Percentiles rank a stretch among this genome's conserved stretches.
phyloP scores from a whole-genome alignment of 495 filamentous ascomycete species.

The Aspergillus cavernicola region DNA sequence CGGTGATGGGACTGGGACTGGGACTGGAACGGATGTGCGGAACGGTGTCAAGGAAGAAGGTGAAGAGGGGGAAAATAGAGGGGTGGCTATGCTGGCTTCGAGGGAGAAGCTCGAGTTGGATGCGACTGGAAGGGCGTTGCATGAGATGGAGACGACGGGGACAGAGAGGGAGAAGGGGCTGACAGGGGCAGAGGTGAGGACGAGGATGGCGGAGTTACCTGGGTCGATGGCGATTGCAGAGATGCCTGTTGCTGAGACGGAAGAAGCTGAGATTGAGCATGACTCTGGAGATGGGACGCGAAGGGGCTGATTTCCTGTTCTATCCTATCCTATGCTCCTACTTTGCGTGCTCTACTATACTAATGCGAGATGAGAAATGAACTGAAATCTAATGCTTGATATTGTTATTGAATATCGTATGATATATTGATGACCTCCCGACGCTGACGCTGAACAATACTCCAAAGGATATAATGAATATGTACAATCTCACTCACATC shows the following conservation, averaged over 20 bases:
- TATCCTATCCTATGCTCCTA: background rate
- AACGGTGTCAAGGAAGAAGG: background rate
- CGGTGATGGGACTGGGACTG: background rate
- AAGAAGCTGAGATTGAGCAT: background rate
- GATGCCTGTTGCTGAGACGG: background rate
- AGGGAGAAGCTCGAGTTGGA: constrained; percentile 14
- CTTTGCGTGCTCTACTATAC: background rate
- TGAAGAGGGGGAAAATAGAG: background rate
- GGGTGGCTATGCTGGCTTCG: constrained; percentile 13
- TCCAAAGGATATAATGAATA: constrained; percentile 9
- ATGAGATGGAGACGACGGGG: constrained; percentile 8
- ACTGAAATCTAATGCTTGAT: background rate
- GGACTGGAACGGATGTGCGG: constrained; percentile 8
- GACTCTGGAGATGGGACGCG: background rate
- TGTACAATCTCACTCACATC: constrained; percentile 11
- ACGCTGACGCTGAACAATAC: constrained; percentile 16
- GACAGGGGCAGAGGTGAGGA: background rate
- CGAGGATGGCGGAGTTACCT: background rate
- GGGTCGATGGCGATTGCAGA: background rate
- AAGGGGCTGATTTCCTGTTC: background rate
- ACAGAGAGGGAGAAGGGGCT: background rate
- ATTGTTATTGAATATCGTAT: background rate
- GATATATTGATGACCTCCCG: constrained; percentile 10
- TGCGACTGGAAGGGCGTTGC: constrained; percentile 1
- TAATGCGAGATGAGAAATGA: background rate